Base-by-base conservation (phyloP, 805 yeast species). In the Teunomyces aglyptinius region DNA sequence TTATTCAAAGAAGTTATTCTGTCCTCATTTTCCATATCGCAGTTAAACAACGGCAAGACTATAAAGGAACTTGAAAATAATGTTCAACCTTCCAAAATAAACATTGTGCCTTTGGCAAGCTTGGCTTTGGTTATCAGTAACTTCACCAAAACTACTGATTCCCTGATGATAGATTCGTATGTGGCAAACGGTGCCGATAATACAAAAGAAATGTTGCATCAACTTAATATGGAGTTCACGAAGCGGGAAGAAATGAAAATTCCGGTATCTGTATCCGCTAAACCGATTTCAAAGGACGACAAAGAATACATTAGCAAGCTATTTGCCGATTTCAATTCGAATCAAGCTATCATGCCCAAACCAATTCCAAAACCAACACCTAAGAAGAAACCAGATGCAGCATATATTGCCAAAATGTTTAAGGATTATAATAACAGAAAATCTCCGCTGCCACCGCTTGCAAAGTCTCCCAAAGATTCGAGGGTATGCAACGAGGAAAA, bases 51-150 rank as follows among this genome's bases (percentile, higher is more conserved):
- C 10, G 58, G 58, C 6, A 48, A 52, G 15, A 41, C 49, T 8
- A 41, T 56, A 35, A 51, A 53, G 26, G 62, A 61, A 19, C 39
- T 63, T n/a, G 54, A 54, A 24, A 49, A 43, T 6, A 43, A 45
- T 19, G 40, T 24, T 4, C 50, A 28, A 6, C 46, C 54, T 6
- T 49, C 52, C 26, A 52, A 51, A 11, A 52, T 67, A 5, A 61
- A 58, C 10, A 62, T 67, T 4, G 55, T 61, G 5, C 85, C 86
- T 0, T 58, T 83, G 34, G 62, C 69, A 1, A 75, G 77, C 48
- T 64, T 83, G 48, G 76, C 78, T 19, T 60, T 85, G 49, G 69
- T 74, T 0, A 63, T 85, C 2, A 71, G 84, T 3, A 80, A 78
- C 46, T 82, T 86, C 57, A 80, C 78, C 33, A 67, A 70, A 15